Percentiles rank a stretch among this genome's conserved stretches.
Evolutionary conservation across 2,329 filamentous ascomycete species (phyloP).

Genomic region (Trichoderma guizhouense): DNA sequence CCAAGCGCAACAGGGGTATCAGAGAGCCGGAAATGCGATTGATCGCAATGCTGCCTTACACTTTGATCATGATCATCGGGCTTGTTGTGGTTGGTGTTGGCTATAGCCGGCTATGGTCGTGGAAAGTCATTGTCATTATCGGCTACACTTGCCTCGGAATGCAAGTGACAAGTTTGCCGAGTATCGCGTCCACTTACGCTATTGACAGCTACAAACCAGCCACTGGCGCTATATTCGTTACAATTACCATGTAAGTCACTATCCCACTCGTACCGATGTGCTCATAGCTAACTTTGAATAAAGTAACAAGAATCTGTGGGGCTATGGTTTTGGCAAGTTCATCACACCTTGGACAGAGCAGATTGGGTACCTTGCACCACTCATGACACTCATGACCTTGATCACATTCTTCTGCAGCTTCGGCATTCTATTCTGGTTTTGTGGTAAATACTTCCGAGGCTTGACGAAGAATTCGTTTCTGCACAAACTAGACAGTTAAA

Average conservation of each 20-base stretch:
- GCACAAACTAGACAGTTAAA: neutral
- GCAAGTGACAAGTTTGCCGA: slow-evolving; percentile 12
- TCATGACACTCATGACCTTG: slow-evolving; percentile 9
- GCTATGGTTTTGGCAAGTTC: slow-evolving; percentile 7
- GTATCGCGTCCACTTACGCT: slow-evolving; percentile 11
- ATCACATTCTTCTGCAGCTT: slow-evolving; percentile 10
- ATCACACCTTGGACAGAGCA: slow-evolving; percentile 4
- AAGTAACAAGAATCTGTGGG: slow-evolving; percentile 8
- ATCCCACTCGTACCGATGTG: no score
- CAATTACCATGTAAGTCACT: slow-evolving; percentile 5
- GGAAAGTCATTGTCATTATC: slow-evolving; percentile 8
- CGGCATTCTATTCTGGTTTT: neutral
- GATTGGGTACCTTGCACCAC: neutral
- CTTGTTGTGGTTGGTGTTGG: slow-evolving; percentile 1
- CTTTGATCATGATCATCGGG: slow-evolving; percentile 4
- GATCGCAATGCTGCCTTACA: slow-evolving; percentile 3
- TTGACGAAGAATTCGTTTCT: neutral
- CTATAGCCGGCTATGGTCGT: neutral
- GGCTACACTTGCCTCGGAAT: slow-evolving; percentile 6
- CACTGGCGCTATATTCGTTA: neutral
- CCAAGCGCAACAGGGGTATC: slow-evolving; percentile 7
- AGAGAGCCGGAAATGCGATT: slow-evolving; percentile 9
- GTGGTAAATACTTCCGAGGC: neutral
- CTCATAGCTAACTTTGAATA: neutral
- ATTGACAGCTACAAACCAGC: slow-evolving; percentile 11